Evolutionary conservation across 2,329 filamentous ascomycete genomes (phyloP).

Genomic region (Phaeoacremonium minimum): DNA sequence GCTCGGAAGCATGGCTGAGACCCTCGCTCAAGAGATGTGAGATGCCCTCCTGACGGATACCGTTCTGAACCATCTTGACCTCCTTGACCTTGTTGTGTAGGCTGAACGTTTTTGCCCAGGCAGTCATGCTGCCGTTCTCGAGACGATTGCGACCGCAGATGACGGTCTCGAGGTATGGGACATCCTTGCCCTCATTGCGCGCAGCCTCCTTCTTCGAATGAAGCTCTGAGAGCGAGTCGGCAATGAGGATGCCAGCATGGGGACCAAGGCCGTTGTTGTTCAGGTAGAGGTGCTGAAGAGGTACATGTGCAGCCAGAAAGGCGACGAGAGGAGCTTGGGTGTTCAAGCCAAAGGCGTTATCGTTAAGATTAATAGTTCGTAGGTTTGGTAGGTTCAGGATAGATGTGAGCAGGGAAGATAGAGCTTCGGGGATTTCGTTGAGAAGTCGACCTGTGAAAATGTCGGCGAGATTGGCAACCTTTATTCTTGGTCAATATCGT

Average conservation of each 20-base stretch:
- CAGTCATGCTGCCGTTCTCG: constrained; percentile 93
- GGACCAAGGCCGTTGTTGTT: constrained; percentile 98
- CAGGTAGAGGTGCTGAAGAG: constrained; percentile 88
- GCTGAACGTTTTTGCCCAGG: constrained; percentile 85
- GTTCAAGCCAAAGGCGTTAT: constrained; percentile 97
- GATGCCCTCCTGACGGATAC: constrained; percentile 92
- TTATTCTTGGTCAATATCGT: constrained; percentile 1
- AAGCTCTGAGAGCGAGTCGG: constrained; percentile 78
- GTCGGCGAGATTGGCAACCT: constrained; percentile 87
- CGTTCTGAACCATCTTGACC: constrained; percentile 98
- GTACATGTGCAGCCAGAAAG: constrained; percentile 83
- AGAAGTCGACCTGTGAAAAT: constrained; percentile 95
- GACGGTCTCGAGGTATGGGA: constrained; percentile 88
- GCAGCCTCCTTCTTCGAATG: constrained; percentile 80
- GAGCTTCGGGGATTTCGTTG: constrained; percentile 86
- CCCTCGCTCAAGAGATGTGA: constrained; percentile 75
- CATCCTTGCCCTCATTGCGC: constrained; percentile 63
- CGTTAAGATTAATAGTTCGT: constrained; percentile 89
- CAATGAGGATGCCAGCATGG: constrained; percentile 82
- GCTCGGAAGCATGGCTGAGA: constrained; percentile 61
- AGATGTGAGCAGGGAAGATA: constrained; percentile 79
- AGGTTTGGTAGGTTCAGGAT: constrained; percentile 83
- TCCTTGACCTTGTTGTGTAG: constrained; percentile 78
- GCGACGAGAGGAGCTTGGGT: constrained; percentile 88
- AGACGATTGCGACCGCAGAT: constrained; percentile 94